phyloP scores from a whole-genome alignment of 2,329 filamentous ascomycete genomes.

The Cladorrhinum sp. region DNA sequence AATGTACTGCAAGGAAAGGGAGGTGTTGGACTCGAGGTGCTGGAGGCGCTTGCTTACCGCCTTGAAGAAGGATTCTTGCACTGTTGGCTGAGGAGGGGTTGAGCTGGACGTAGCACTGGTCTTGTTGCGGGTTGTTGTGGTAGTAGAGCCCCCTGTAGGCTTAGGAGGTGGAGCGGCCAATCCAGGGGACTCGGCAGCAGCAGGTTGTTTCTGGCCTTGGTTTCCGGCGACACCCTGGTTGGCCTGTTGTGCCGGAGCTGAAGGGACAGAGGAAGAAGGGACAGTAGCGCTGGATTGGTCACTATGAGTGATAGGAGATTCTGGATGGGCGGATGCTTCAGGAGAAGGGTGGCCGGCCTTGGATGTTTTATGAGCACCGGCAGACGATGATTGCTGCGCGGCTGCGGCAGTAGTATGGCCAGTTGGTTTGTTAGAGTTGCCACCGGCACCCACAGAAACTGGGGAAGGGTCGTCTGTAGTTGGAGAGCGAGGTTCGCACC shows the following conservation, averaged over 20 bases:
- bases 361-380: constrained; percentile 7
- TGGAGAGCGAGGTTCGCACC: constrained; percentile 28
- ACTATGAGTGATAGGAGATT: constrained; percentile 3
- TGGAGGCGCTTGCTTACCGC: constrained; percentile 90
- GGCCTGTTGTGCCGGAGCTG: constrained; percentile 2
- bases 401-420: constrained; percentile 11
- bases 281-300: constrained; percentile 11
- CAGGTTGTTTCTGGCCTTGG: constrained; percentile 13
- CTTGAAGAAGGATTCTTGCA: constrained; percentile 98
- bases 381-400: constrained; percentile 8
- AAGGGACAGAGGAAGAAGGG: constrained; percentile 5
- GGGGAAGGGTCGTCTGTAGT: constrained; percentile 27
- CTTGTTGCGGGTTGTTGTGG: constrained; percentile 34
- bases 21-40: constrained; percentile 87
- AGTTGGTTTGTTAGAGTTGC: constrained; percentile 5
- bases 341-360: constrained; percentile 14
- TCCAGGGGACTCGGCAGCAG: constrained; percentile 5
- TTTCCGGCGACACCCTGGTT: constrained; percentile 3
- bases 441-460: constrained; percentile 17
- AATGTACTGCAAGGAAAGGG: constrained; percentile 90
- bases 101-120: constrained; percentile 40
- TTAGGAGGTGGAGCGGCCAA: constrained; percentile 3
- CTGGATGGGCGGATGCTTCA: constrained; percentile 10
- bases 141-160: constrained; percentile 4
- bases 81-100: constrained; percentile 66